Base-by-base conservation (phyloP, 805 yeast species). In the Metschnikowia dekortorum region DNA sequence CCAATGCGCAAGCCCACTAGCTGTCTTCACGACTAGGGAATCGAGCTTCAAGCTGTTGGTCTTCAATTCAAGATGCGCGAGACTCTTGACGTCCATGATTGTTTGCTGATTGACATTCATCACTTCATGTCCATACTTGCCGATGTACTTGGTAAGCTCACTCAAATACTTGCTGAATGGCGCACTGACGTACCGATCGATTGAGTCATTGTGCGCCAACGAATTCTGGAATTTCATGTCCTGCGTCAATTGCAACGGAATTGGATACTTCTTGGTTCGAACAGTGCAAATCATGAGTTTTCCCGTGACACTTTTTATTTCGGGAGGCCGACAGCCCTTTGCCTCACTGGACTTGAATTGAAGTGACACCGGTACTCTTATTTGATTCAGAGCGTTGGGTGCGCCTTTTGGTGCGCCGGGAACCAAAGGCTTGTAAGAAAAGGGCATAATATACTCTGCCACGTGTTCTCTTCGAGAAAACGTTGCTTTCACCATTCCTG, bases 241-340 rank as follows among this genome's bases (percentile, higher is more conserved):
- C 40, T 52, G 52, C 9, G 55, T 43, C 22, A 58, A 44, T 41
- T 53, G 59, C 29, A 58, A 44, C 11, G 61, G 61, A 26, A 52
- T 68, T 2, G 73, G 68, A 28, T 57, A 54, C 44, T 64, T 61
- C 11, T 63, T 60, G 1, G 76, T 67, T 39, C 63, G 57, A 14
- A 66, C 52, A 3, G 60, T 56, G 43, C 60, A 54, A 6, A 48
- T 43, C 29, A 52, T 55, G 10, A 58, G 33, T 35, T 56, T 54
- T 5, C 59, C 60, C 13, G 49, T 32, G 16, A 58, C 32, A 16
- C 51, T 50, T 14, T 47, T 50, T 38, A 56, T 49, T 29, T 56
- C 60, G 3, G 61, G 61, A 7, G 59, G 59, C 13, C 46, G 39
- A 18, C 36, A 34, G 31, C 33, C 38, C 29, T 50, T 51, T 18